Evolutionary conservation across 2,329 filamentous ascomycete genomes (phyloP).

Genomic region (Hymenoscyphus salicellus): DNA sequence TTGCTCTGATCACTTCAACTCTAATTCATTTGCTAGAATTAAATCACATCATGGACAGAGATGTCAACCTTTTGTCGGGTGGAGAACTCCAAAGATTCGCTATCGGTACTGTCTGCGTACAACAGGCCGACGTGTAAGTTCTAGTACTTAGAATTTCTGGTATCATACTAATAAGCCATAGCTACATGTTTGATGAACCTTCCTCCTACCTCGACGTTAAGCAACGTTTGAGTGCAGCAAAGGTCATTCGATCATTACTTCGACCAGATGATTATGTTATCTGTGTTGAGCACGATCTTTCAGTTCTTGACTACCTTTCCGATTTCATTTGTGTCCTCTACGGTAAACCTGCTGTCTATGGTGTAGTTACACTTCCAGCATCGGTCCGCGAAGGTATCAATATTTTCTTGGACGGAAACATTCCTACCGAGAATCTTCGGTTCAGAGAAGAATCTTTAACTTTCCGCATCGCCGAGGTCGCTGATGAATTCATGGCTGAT

Average conservation of each 20-base stretch:
- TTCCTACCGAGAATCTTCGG: slow-evolving; percentile 95
- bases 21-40: slow-evolving; percentile 56
- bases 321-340: slow-evolving; percentile 98
- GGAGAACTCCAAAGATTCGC: slow-evolving; percentile 98
- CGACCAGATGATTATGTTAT: slow-evolving; percentile 93
- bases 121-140: slow-evolving; percentile 81
- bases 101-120: slow-evolving; percentile 91
- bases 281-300: slow-evolving; percentile 98
- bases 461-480: slow-evolving; percentile 87
- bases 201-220: slow-evolving; percentile 99
- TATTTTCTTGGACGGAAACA: slow-evolving; percentile 97
- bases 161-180: slow-evolving; percentile 8
- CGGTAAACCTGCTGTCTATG: slow-evolving; percentile 90
- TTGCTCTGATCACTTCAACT: not conserved
- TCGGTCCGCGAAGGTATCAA: slow-evolving; percentile 99
- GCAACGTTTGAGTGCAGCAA: slow-evolving; percentile 89
- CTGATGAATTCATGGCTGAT: slow-evolving; percentile 84
- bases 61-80: slow-evolving; percentile 86
- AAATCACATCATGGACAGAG: slow-evolving; percentile 85
- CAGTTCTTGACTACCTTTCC: slow-evolving; percentile 95
- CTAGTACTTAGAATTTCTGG: not conserved
- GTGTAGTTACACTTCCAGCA: slow-evolving; percentile 92
- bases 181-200: slow-evolving; percentile 99
- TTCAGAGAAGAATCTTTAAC: slow-evolving; percentile 97
- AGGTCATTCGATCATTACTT: slow-evolving; percentile 87